phyloP scores from a whole-genome alignment of 345 rosid genomes.

The Dipteronia sinensis region DNA sequence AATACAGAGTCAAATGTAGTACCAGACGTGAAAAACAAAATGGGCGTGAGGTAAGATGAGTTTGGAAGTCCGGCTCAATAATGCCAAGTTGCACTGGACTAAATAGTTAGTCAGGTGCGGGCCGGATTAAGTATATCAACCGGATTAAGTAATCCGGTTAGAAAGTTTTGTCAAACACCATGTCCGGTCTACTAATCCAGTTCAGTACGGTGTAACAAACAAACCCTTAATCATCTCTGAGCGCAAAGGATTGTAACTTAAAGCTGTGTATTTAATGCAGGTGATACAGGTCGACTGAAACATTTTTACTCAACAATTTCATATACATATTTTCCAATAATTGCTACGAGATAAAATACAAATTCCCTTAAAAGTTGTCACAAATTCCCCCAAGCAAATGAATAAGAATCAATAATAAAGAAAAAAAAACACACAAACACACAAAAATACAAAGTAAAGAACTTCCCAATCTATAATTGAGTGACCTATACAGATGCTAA shows the following conservation, averaged over 20 bases:
- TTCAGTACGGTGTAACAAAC: too few relatives aligned
- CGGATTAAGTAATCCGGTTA: too few relatives aligned
- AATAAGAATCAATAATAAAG: conserved; percentile 4
- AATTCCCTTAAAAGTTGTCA: background rate
- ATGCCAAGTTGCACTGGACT: too few relatives aligned
- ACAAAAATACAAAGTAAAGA: background rate
- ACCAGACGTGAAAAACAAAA: too few relatives aligned
- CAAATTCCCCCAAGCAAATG: background rate
- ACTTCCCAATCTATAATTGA: background rate
- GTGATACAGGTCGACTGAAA: background rate
- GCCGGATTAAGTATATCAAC: too few relatives aligned
- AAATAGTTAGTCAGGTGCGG: too few relatives aligned
- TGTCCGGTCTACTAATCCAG: too few relatives aligned
- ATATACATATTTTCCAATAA: background rate
- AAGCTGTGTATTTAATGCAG: background rate
- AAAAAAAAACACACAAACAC: background rate
- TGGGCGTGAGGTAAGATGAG: too few relatives aligned
- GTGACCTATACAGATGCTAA: conserved; percentile 13
- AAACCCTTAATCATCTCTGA: background rate
- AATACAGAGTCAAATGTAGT: too few relatives aligned
- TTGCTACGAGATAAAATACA: background rate
- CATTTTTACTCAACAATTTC: background rate
- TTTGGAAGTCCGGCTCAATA: too few relatives aligned
- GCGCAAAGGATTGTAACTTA: background rate
- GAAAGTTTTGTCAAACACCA: too few relatives aligned